Evolutionary conservation across 345 rosid species (phyloP), one percentile per base, ranked within the genome.

Genomic region (Ceriops zippeliana): DNA sequence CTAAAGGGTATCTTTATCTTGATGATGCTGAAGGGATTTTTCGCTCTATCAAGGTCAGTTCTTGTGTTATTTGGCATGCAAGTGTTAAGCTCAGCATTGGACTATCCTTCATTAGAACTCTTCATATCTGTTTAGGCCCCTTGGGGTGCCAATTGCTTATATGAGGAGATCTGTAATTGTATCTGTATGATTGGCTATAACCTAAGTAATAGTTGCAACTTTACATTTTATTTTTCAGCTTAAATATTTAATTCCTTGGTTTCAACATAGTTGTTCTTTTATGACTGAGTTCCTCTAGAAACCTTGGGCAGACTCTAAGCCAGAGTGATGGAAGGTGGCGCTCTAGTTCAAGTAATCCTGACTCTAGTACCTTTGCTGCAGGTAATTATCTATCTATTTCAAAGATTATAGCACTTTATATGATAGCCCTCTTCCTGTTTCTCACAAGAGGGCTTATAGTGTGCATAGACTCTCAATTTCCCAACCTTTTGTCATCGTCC

Each of bases 251-350:
- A 52, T 58, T 15, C 22, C 27, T 19, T 37, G 42, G 35, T 46
- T 69, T 21, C 37, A n/a, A 22, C 49, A 10, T 42, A 13, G 49
- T n/a, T 62, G 37, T 47, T 53, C 70, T 70, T 46, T 38, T 70
- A 24, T 68, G 72, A 32, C 26, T 59, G 38, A 78, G 74, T 61
- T 76, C 7, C 6, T 27, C 59, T 42, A 72, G 51, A 69, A 76
- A 67, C 67, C 63, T 81, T 34, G 49, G 49, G 67, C 83, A 96
- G 99, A 89, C 90, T 79, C 80, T 96, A 32, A 84, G 99, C 82
- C 98, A 92, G 78, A 89, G 86, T 76, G 97, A 96, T 86, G 98
- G 99, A 79, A 86, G 85, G 77, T 92, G 98, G 99, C 92, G 95
- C 46, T 85, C 79, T 77, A 89, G 88, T 85, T 83, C 90, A 46